Evolutionary conservation across 2,329 filamentous ascomycete species (phyloP), one percentile per base, ranked within the genome.

Genomic region (Aspergillus sojae): DNA sequence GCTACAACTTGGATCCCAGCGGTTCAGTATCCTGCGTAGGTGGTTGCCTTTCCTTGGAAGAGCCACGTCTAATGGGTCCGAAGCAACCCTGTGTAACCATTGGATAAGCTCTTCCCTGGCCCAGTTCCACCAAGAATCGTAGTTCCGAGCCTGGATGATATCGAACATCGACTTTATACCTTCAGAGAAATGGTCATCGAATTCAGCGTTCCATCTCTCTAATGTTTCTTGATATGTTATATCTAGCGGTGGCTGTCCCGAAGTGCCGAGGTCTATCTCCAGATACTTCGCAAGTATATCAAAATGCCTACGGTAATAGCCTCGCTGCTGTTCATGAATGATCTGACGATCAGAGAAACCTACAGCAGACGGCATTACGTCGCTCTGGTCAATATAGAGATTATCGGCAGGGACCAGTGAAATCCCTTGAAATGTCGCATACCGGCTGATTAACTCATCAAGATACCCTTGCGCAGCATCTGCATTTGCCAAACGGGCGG

Each of bases 41-140:
- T 57, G 66, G 30, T 30, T 28, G 36, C 62, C 48, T 19, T 57
- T 53, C 1, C 12, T 21, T 9, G 46, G 26, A 41, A 46, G 26
- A 12, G 19, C 28, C 2, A 23, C 39, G 26, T 32, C 26, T 30
- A 28, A 16, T 16, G n/a, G 19, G 19, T 58, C 48, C 1, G 34
- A 45, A 32, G 56, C 46, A 11, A 61, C 26, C 11, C 63, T 58
- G 9, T 60, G 56, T 21, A 67, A 30, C 54, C 65, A 63, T 11
- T 55, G 54, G 12, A 68, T 50, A 26, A 69, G 60, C 2, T 75
- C 74, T 60, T 77, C 70, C 0, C 69, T 59, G 2, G 61, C 74
- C 75, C 75, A 78, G 58, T 78, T 79, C 77, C 77, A 79, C 60
- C 66, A 75, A 2, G 75, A 79, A 46, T 77, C 67, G 63, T 74